Evolutionary conservation across 345 rosid genomes (phyloP), one percentile per base, ranked within the genome.

Genomic region (Luvunga scandens): DNA sequence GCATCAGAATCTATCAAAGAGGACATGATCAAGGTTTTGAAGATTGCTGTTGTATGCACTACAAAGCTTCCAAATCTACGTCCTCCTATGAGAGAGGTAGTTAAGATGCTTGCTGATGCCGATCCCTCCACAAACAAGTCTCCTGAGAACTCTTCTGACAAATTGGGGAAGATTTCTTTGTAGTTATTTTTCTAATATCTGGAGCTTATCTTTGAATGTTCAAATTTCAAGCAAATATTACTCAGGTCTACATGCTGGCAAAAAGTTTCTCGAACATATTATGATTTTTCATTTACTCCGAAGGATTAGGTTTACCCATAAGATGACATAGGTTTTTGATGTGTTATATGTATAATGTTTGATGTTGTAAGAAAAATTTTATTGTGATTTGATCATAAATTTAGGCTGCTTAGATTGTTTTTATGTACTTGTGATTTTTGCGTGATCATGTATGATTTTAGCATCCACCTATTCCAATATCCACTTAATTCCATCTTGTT

Each of bases 41-140:
- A 89, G 80, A 80, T 92, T 33, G 96, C 88, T 19, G 77, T 93
- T 73, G 89, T 85, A 30, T 93, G 98, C 89, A 90, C 96, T 18
- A 78, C 93, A 57, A 93, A 92, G 90, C 97, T 93, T 27, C 97
- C 99, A 0, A 86, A 74, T 77, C 85, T 91, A 24, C 87, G 97
- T 27, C 97, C 96, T 7, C 85, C 85, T 36, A 95, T 91, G 99
- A 85, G 95, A 84, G 94, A 91, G 31, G 95, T 90, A 24, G 92
- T 91, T 70, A 88, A 87, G 87, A 88, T 91, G 98, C 91, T 95
- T 7, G 85, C 73, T 1, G 93, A 95, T 45, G 92, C 94, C 56
- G 91, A 88, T 56, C 93, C 96, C 13, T 80, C 83, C 82, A 27
- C 66, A 68, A 61, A 38, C 79, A 72, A 22, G 79, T 84, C 83